Evolutionary conservation across 1,284 basidiomycete genomes (phyloP).

Genomic region (Phylloboletellus chloephorus): DNA sequence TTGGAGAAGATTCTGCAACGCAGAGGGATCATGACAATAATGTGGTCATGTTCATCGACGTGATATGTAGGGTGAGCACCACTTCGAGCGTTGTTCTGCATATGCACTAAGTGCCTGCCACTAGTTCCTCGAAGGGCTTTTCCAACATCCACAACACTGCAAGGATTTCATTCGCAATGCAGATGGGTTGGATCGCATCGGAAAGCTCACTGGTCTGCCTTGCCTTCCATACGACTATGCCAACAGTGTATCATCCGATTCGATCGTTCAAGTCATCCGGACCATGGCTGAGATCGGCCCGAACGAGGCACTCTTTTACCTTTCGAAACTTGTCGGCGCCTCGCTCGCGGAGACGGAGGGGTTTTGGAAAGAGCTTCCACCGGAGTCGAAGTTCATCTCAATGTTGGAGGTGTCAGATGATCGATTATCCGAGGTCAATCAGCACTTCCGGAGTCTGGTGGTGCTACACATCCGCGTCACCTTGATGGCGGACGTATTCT

Average conservation of each 20-base stretch:
- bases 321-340: conserved; percentile 67
- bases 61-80: conserved; percentile 59
- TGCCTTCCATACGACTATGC: conserved; percentile 90
- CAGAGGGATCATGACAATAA: conserved; percentile 63
- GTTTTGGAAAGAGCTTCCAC: conserved; percentile 60
- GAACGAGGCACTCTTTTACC: conserved; percentile 66
- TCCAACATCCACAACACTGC: conserved; percentile 87
- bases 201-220: conserved; percentile 75
- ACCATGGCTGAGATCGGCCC: conserved; percentile 86
- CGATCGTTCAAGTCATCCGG: conserved; percentile 83
- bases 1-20: conserved; percentile 37
- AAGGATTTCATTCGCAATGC: conserved; percentile 80
- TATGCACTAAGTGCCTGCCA: conserved; percentile 9
- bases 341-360: conserved; percentile 67
- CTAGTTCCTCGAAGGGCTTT: conserved; percentile 89
- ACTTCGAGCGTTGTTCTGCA: neutral
- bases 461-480: conserved; percentile 76
- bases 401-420: conserved; percentile 51
- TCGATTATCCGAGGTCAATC: conserved; percentile 51
- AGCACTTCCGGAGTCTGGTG: conserved; percentile 71
- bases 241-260: conserved; percentile 75
- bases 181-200: conserved; percentile 73
- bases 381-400: conserved; percentile 55
- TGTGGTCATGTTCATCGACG: conserved; percentile 72
- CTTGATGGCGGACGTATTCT: conserved; percentile 84